These are phyloP conservation scores for Populus deltoides DNA, from an alignment of 345 rosid species.

Conservation along the genomic window DNA sequence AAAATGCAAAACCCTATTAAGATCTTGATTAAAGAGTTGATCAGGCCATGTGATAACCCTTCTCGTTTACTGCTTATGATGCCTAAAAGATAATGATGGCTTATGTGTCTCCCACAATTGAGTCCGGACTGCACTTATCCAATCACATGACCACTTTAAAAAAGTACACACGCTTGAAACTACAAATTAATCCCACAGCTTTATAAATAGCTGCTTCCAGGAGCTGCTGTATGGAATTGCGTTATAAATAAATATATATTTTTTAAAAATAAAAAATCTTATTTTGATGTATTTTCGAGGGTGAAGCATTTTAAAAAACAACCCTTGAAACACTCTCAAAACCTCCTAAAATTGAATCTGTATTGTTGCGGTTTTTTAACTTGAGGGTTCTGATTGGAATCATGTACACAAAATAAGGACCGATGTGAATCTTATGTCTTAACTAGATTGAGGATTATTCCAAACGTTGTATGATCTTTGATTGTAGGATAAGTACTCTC, in stretches of 20 bases:
- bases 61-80: not conserved
- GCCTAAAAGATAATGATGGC: slow-evolving; percentile 10
- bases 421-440: not conserved
- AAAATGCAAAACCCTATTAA: not conserved
- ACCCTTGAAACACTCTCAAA: fast-evolving
- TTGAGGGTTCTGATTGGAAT: not conserved
- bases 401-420: not conserved
- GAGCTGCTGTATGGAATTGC: too few species aligned
- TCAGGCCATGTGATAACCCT: not conserved
- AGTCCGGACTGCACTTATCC: not conserved
- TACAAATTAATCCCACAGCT: not conserved
- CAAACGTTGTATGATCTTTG: not conserved
- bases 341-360: too few species aligned
- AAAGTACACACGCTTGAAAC: not conserved
- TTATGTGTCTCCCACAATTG: slow-evolving; percentile 12
- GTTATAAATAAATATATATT: too few species aligned
- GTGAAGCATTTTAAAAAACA: too few species aligned
- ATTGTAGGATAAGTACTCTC: not conserved
- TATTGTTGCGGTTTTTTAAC: too few species aligned
- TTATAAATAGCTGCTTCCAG: too few species aligned
- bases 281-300: too few species aligned
- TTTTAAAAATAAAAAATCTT: too few species aligned
- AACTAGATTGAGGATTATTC: not conserved
- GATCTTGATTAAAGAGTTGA: not conserved
- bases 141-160: not conserved